Conservation (phyloP, 2,329 filamentous ascomycete genomes). For the Aspergillus fumigatiaffinis region DNA sequence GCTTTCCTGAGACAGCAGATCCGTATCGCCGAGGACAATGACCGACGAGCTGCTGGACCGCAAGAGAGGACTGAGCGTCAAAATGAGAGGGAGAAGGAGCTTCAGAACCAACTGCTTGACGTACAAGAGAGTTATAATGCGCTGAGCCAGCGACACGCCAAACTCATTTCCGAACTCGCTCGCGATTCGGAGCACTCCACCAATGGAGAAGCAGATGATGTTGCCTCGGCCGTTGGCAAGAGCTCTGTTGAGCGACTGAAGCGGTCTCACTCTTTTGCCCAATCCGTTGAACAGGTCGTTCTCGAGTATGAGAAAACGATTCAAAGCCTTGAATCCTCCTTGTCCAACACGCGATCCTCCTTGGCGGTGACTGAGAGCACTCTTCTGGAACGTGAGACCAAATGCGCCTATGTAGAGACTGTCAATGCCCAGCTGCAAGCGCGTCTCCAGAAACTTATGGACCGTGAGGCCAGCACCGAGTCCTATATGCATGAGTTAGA, state of each 20-base stretch:
- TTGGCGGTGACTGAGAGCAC: conserved; percentile 80
- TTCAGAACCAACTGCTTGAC: conserved; percentile 91
- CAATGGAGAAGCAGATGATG: conserved; percentile 38
- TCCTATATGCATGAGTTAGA: conserved; percentile 91
- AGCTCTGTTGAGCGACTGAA: conserved; percentile 86
- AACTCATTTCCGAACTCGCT: conserved; percentile 87
- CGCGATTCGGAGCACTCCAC: conserved; percentile 65
- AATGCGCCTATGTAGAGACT: conserved; percentile 87
- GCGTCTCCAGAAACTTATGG: conserved; percentile 86
- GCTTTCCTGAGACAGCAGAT: conserved; percentile 92
- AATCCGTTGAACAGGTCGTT: conserved; percentile 93
- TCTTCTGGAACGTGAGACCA: conserved; percentile 88
- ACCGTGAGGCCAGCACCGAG: conserved; percentile 88
- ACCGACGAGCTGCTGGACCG: conserved; percentile 53
- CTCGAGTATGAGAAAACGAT: conserved; percentile 99
- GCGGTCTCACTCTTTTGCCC: conserved; percentile 90
- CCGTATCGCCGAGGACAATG: conserved; percentile 69
- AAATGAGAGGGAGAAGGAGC: conserved; percentile 78
- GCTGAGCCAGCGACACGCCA: conserved; percentile 89
- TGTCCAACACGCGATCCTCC: conserved; percentile 80
- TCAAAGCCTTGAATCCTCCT: conserved; percentile 82
- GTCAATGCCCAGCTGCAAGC: conserved; percentile 85
- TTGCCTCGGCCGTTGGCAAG: conserved; percentile 60
- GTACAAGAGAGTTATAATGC: conserved; percentile 91
- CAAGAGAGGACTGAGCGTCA: conserved; percentile 72